Conservation (phyloP, 192 early-diverging fungal species). For the Pilaira anomala region DNA sequence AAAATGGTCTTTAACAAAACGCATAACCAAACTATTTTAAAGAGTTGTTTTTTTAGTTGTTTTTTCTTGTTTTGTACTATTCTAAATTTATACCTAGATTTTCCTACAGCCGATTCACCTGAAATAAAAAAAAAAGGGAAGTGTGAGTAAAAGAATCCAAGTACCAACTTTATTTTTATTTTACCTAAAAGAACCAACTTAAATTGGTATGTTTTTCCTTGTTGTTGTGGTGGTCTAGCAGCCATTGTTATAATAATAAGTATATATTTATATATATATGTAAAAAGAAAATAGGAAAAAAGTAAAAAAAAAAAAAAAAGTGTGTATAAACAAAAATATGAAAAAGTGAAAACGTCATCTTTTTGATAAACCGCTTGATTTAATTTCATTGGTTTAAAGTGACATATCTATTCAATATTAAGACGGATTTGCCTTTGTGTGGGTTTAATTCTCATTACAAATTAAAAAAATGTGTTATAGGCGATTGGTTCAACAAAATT, state of each 20-base stretch:
- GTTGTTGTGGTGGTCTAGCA: conserved; percentile 23
- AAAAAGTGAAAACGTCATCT: no score
- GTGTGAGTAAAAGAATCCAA: neutral
- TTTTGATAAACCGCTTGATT: no score
- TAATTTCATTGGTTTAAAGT: no score
- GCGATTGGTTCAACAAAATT: no score
- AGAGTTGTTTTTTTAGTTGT: neutral
- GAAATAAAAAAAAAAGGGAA: neutral
- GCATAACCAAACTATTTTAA: conserved; percentile 62
- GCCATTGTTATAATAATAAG: conserved; percentile 17
- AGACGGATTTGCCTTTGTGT: no score
- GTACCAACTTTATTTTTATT: neutral
- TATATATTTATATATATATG: neutral
- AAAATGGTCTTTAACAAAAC: conserved; percentile 91
- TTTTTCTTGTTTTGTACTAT: neutral
- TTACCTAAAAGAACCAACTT: conserved; percentile 94
- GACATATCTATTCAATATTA: no score
- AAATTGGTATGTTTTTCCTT: conserved; percentile 79
- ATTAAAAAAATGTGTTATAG: no score
- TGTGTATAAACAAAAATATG: no score
- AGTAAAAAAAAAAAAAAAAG: neutral
- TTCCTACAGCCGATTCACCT: conserved; percentile 67
- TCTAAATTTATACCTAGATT: conserved; percentile 53
- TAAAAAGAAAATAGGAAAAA: neutral
- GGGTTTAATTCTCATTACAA: no score